Percentiles rank a stretch among this genome's conserved stretches.
phyloP scores from a whole-genome alignment of 768 basidiomycete species.

The Cytidiella melzeri region DNA sequence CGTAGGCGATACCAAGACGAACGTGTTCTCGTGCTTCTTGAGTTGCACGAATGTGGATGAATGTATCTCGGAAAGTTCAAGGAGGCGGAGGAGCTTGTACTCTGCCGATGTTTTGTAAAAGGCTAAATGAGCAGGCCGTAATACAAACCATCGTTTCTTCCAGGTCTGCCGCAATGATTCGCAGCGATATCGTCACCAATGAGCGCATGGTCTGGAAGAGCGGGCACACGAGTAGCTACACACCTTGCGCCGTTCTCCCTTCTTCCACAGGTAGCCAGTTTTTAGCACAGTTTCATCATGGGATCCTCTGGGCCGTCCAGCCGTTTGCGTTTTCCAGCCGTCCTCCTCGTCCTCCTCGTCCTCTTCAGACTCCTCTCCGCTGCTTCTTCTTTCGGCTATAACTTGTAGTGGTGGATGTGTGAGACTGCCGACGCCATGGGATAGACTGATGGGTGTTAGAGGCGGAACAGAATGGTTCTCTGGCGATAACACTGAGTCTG shows the following conservation, averaged over 20 bases:
- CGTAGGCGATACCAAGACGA: slow-evolving; percentile 85
- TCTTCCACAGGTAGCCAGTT: slow-evolving; percentile 95
- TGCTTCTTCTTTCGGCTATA: slow-evolving; percentile 71
- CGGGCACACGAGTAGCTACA: slow-evolving; percentile 17
- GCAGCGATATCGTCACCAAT: neutral
- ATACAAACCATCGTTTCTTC: slow-evolving; percentile 99
- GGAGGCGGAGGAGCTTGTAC: slow-evolving; percentile 84
- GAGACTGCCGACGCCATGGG: slow-evolving; percentile 27
- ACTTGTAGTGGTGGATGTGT: slow-evolving; percentile 56
- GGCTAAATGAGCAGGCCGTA: slow-evolving; percentile 85
- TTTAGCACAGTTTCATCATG: slow-evolving; percentile 73
- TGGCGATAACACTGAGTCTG: slow-evolving; percentile 61
- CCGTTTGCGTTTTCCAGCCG: slow-evolving; percentile 55
- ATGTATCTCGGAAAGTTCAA: slow-evolving; percentile 85
- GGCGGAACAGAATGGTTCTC: slow-evolving; percentile 38
- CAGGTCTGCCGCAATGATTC: slow-evolving; percentile 81
- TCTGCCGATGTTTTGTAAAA: slow-evolving; percentile 97
- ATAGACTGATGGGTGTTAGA: slow-evolving; percentile 27
- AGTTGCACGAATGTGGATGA: slow-evolving; percentile 82
- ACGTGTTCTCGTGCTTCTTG: slow-evolving; percentile 85
- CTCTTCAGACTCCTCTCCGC: slow-evolving; percentile 73
- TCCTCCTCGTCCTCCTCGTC: slow-evolving; percentile 64
- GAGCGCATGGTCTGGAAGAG: neutral
- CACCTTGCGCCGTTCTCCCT: slow-evolving; percentile 96
- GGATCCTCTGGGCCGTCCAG: slow-evolving; percentile 39